Evolutionary conservation across 2,329 filamentous ascomycete genomes (phyloP), one percentile per base, ranked within the genome.

Genomic region (Exophiala bonariae): DNA sequence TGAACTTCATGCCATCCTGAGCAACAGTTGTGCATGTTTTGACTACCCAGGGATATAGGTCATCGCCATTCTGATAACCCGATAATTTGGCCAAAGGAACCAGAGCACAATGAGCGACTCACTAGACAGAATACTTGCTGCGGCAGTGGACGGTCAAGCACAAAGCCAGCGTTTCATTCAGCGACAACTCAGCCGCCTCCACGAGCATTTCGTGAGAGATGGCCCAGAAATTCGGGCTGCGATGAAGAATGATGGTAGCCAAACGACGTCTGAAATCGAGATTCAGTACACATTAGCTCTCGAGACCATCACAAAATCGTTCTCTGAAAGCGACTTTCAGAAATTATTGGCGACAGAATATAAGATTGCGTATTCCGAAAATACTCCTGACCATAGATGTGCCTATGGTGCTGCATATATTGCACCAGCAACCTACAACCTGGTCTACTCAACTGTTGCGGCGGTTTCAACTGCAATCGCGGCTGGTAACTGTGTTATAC

Each of bases 401-500:
- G 17, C 31, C 11, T 26, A 36, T n/a, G 17, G 30, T 11, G 19
- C 28, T 28, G 66, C 64, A 7, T 55, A 64, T 10, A 62, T 69
- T 19, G 47, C 59, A 9, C 64, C 65, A 1, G 61, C 59, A 4
- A 47, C 44, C 2, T 60, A 66, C 39, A 63, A 59, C 6, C 49
- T 57, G 10, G 47, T 69, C 14, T 68, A 63, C 49, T 63, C 62
- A 1, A 52, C 62, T 5, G 38, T 69, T 4, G 49, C 54, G 2
- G 57, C 66, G 3, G 36, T 68, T 28, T 60, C 61, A 2, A 63
- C 65, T 5, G 67, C 67, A 5, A 55, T 70, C 11, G 54, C 63
- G 3, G 64, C 63, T 2, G 66, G 67, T 1, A 69, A 67, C 36
- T 65, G 63, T 38, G 58, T 67, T 6, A 46, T 65, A 14, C 31